These are phyloP conservation scores for Plantago major DNA, from an alignment of 257 asterid genomes.

Conservation along the genomic window DNA sequence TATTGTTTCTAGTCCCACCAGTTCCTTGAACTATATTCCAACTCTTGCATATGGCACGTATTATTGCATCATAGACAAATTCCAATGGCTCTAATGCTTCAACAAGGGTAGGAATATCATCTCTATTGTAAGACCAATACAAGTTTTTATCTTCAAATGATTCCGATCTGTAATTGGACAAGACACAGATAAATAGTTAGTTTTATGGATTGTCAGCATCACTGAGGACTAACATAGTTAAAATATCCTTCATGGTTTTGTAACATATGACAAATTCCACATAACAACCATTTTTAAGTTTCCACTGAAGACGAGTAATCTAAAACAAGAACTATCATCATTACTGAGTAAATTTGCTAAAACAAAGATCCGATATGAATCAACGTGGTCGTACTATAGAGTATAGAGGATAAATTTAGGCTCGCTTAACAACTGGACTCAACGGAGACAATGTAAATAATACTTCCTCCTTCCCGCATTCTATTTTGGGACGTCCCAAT, in stretches of 20 bases:
- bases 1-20: too few species aligned
- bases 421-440: too few species aligned
- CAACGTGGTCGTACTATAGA: too few species aligned
- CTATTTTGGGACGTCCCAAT: too few species aligned
- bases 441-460: too few species aligned
- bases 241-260: neutral
- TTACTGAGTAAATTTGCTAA: neutral
- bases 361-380: neutral
- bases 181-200: conserved; percentile 18
- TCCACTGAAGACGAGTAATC: conserved; percentile 2
- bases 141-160: conserved; percentile 38
- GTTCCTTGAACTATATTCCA: too few species aligned
- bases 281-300: conserved; percentile 5
- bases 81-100: conserved; percentile 54
- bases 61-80: too few species aligned
- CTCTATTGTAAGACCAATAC: conserved; percentile 50
- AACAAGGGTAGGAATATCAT: conserved; percentile 54
- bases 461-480: too few species aligned
- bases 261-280: conserved; percentile 3
- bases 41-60: too few species aligned
- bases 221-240: too few species aligned
- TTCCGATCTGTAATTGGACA: conserved; percentile 60
- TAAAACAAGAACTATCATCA: neutral
- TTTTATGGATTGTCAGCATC: neutral
- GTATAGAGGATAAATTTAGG: too few species aligned